Conservation (phyloP, 1,284 basidiomycete species). For the Austroboletus novae-zelandiae region DNA sequence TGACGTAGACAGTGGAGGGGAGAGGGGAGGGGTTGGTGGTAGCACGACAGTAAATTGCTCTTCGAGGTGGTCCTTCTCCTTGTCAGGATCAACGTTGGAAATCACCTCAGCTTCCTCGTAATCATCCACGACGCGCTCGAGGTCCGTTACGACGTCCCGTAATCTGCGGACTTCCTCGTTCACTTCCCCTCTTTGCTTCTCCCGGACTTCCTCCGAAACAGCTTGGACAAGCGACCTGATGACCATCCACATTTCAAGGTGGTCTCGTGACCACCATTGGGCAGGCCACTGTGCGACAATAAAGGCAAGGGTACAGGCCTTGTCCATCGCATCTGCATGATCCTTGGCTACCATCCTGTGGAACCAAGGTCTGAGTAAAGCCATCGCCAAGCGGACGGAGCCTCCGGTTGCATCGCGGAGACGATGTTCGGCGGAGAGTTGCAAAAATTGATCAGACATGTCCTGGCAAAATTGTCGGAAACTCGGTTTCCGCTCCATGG, state of each 20-base stretch:
- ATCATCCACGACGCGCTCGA: slow-evolving; percentile 43
- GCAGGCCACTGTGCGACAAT: slow-evolving; percentile 68
- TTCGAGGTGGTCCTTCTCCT: slow-evolving; percentile 15
- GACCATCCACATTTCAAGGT: slow-evolving; percentile 55
- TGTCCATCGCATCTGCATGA: slow-evolving; percentile 46
- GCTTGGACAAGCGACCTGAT: slow-evolving; percentile 55
- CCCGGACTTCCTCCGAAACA: slow-evolving; percentile 61
- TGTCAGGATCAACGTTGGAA: slow-evolving; percentile 22
- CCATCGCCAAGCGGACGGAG: slow-evolving; percentile 61
- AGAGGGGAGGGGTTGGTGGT: slow-evolving; percentile 26
- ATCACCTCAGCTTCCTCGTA: slow-evolving; percentile 30
- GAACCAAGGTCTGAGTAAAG: slow-evolving; percentile 68
- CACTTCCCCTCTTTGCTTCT: slow-evolving; percentile 42
- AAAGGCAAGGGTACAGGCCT: slow-evolving; percentile 52
- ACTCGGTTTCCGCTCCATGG: slow-evolving; percentile 52
- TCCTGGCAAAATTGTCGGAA: slow-evolving; percentile 70
- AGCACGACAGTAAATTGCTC: slow-evolving; percentile 13
- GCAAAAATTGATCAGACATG: slow-evolving; percentile 60
- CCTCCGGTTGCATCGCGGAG: slow-evolving; percentile 64
- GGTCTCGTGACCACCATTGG: slow-evolving; percentile 60
- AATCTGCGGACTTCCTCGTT: slow-evolving; percentile 44
- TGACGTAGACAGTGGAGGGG: slow-evolving; percentile 19
- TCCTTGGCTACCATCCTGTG: slow-evolving; percentile 49
- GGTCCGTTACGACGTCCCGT: slow-evolving; percentile 47
- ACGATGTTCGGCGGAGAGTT: slow-evolving; percentile 49